Percentiles rank a stretch among this genome's conserved stretches.
These are phyloP conservation scores for Paecilomyces formosus DNA, from an alignment of 2,329 filamentous ascomycete genomes.

Conservation along the genomic window DNA sequence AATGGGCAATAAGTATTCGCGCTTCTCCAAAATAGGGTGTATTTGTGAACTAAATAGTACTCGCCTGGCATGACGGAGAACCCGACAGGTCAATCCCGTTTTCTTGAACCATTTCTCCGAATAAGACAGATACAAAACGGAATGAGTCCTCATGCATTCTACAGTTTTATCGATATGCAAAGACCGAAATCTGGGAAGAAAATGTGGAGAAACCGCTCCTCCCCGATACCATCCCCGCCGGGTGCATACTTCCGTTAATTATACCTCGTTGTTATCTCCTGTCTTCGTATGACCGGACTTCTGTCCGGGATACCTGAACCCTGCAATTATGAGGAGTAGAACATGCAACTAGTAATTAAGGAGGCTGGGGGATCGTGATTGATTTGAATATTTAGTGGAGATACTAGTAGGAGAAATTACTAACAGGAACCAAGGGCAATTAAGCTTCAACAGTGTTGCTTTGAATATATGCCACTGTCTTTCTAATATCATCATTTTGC, in stretches of 20 bases:
- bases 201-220: too few species aligned
- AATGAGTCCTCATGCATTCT: background rate
- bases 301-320: too few species aligned
- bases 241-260: too few species aligned
- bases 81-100: background rate
- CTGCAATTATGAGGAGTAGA: background rate
- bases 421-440: background rate
- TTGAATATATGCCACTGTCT: background rate
- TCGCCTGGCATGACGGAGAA: too few species aligned
- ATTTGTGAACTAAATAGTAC: too few species aligned
- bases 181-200: background rate
- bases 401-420: background rate
- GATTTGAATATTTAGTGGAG: background rate
- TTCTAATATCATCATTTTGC: background rate
- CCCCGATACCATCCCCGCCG: too few species aligned
- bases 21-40: too few species aligned
- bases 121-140: background rate
- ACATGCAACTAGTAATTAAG: background rate
- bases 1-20: too few species aligned
- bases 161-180: background rate
- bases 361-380: background rate
- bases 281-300: too few species aligned
- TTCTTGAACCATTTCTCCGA: background rate
- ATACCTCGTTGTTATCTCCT: too few species aligned
- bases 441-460: background rate